Percentiles rank a stretch among this genome's conserved stretches.
Conservation (phyloP, 2,329 filamentous ascomycete species). For the Graphilbum sp. region DNA sequence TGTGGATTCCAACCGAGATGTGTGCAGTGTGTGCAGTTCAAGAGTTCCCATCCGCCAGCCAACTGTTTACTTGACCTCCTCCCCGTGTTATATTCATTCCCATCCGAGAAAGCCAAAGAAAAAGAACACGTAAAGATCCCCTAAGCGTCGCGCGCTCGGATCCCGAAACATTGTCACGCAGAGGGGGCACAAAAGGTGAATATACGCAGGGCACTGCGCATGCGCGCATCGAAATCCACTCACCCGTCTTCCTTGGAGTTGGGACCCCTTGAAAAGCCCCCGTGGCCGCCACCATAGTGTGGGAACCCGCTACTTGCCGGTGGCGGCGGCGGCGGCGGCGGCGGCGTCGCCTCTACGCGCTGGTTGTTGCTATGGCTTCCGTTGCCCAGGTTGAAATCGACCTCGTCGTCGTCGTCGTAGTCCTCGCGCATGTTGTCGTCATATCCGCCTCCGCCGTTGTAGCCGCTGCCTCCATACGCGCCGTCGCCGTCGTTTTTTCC, state of each 20-base stretch:
- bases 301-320: conserved; percentile 12
- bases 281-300: not conserved
- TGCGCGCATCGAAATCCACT: conserved; percentile 22
- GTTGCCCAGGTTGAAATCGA: conserved; percentile 36
- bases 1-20: too few species aligned
- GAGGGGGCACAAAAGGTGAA: not conserved
- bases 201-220: not conserved
- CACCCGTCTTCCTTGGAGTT: conserved; percentile 87
- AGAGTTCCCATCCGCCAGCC: too few species aligned
- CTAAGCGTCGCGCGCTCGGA: too few species aligned
- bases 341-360: conserved; percentile 13
- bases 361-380: conserved; percentile 14
- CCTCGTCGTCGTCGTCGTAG: conserved; percentile 34
- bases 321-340: too few species aligned
- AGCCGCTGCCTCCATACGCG: conserved; percentile 10
- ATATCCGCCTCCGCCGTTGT: conserved; percentile 7
- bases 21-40: too few species aligned
- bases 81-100: too few species aligned
- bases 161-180: too few species aligned
- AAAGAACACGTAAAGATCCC: too few species aligned
- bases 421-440: conserved; percentile 19
- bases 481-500: conserved; percentile 13
- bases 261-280: conserved; percentile 28
- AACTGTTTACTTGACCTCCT: too few species aligned
- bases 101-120: too few species aligned